phyloP scores from a whole-genome alignment of 202 grass and related monocot species.

The Elaeis oleifera region DNA sequence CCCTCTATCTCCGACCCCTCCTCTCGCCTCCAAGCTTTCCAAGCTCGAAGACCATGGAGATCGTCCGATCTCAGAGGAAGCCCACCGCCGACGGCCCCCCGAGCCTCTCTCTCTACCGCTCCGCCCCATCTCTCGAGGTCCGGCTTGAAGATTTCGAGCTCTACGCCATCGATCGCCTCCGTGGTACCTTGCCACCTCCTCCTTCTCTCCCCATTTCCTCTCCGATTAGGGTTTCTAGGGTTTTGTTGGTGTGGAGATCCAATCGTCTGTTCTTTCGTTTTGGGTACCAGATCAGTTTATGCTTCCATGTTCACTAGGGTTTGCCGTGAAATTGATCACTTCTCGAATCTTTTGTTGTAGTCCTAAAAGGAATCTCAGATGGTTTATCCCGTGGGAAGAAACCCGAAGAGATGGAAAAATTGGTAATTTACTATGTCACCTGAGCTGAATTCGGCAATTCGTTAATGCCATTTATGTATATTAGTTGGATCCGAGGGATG shows the following conservation, averaged over 20 bases:
- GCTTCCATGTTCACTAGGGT: slow-evolving; percentile 1
- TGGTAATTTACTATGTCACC: slow-evolving; percentile 33
- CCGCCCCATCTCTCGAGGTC: slow-evolving; percentile 70
- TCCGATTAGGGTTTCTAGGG: background rate
- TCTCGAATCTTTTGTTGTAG: slow-evolving; percentile 17
- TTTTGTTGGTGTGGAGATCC: background rate
- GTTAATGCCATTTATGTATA: too few relatives aligned
- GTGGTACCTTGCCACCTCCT: slow-evolving; percentile 25
- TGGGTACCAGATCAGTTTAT: background rate
- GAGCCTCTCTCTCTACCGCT: slow-evolving; percentile 58
- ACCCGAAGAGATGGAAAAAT: slow-evolving; percentile 87
- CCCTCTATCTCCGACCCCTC: too few relatives aligned
- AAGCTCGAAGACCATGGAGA: slow-evolving; percentile 43
- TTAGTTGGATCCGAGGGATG: too few relatives aligned
- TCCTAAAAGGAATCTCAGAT: slow-evolving; percentile 85
- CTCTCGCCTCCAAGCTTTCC: background rate
- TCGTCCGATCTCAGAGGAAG: slow-evolving; percentile 69
- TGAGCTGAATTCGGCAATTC: too few relatives aligned
- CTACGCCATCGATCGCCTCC: slow-evolving; percentile 85
- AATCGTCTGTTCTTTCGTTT: too few relatives aligned
- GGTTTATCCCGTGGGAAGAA: slow-evolving; percentile 80
- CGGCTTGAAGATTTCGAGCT: slow-evolving; percentile 86
- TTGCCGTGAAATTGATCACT: background rate
- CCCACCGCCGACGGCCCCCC: slow-evolving; percentile 9
- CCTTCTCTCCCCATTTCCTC: too few relatives aligned